These are phyloP conservation scores for Phialophora tarda DNA, from an alignment of 2,329 filamentous ascomycete species.

Conservation along the genomic window DNA sequence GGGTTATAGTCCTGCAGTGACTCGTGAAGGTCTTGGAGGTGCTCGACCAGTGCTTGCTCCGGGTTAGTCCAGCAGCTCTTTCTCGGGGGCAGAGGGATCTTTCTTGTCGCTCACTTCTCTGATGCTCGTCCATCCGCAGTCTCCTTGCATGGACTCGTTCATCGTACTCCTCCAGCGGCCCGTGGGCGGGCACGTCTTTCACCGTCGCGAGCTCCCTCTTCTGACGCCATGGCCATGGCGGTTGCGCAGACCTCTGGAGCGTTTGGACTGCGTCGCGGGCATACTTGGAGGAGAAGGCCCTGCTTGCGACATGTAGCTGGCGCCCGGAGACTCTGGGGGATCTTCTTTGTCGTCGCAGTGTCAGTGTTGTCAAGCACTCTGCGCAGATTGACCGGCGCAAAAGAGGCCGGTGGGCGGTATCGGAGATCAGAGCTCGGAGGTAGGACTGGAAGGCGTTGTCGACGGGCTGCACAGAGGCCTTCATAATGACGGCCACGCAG, in stretches of 20 bases:
- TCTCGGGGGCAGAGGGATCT: neutral
- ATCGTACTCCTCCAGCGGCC: conserved; percentile 89
- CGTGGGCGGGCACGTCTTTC: conserved; percentile 45
- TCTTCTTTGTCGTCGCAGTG: conserved; percentile 16
- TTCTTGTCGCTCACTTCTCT: conserved; percentile 67
- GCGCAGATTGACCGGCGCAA: conserved; percentile 22
- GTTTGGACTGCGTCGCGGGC: neutral
- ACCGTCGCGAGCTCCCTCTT: conserved; percentile 33
- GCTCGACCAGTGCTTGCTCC: conserved; percentile 78
- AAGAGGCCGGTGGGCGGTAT: conserved; percentile 13
- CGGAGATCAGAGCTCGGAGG: conserved; percentile 30
- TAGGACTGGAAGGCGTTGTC: conserved; percentile 34
- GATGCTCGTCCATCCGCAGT: conserved; percentile 86
- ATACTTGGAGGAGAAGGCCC: neutral
- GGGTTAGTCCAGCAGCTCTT: conserved; percentile 21
- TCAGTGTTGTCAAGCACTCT: conserved; percentile 25
- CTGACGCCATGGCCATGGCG: conserved; percentile 7
- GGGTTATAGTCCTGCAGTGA: conserved; percentile 76
- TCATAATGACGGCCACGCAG: conserved; percentile 28
- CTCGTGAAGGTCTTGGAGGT: conserved; percentile 85
- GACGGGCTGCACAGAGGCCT: conserved; percentile 27
- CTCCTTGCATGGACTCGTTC: conserved; percentile 73
- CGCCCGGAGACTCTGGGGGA: conserved; percentile 8
- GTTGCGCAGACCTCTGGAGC: neutral
- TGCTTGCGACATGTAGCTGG: conserved; percentile 12